phyloP scores from a whole-genome alignment of 345 rosid species.

The Hibiscus mutabilis region DNA sequence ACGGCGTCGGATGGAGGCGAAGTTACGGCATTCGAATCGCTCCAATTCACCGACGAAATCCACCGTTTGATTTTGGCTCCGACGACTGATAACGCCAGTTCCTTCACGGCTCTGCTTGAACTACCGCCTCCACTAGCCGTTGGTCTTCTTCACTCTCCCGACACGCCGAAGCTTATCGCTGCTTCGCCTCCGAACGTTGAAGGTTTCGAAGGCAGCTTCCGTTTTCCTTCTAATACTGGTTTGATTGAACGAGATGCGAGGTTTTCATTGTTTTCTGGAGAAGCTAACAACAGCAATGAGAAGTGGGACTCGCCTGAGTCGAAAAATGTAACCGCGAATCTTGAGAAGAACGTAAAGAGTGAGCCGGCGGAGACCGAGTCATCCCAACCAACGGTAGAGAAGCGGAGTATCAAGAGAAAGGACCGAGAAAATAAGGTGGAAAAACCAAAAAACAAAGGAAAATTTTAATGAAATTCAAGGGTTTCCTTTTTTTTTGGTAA shows the following conservation, averaged over 20 bases:
- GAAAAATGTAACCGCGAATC: conserved; percentile 29
- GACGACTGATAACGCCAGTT: conserved; percentile 35
- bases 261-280: conserved; percentile 28
- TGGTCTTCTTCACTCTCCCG: conserved; percentile 54
- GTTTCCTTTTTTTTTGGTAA: background rate
- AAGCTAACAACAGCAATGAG: conserved; percentile 19
- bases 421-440: conserved; percentile 50
- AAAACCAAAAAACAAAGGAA: background rate
- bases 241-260: conserved; percentile 32
- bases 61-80: conserved; percentile 36
- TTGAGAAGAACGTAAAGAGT: conserved; percentile 27
- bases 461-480: background rate
- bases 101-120: conserved; percentile 64
- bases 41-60: conserved; percentile 48
- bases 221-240: conserved; percentile 26
- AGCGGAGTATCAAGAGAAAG: conserved; percentile 34
- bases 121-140: conserved; percentile 54
- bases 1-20: conserved; percentile 16
- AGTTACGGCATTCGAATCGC: conserved; percentile 31
- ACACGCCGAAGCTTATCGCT: conserved; percentile 18
- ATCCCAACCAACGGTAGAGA: conserved; percentile 27
- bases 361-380: conserved; percentile 37
- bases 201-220: conserved; percentile 21
- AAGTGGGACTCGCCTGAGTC: conserved; percentile 26
- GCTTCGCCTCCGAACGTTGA: conserved; percentile 5